Evolutionary conservation across 2,329 filamentous ascomycete species (phyloP), one percentile per base, ranked within the genome.

Genomic region (Aspergillus sp.): DNA sequence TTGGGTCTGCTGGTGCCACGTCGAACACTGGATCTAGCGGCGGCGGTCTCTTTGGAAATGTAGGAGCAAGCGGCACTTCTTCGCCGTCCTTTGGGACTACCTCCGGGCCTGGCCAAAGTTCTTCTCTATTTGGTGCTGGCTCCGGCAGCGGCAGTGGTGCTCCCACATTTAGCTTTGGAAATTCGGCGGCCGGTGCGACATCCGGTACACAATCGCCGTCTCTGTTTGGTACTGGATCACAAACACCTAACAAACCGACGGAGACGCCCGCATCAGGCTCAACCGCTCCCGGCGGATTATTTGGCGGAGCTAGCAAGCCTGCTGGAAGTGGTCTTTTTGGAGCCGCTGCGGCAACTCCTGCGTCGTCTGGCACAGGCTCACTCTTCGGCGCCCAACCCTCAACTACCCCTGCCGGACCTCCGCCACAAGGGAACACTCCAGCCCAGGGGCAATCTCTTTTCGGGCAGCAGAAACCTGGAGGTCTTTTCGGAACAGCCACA

Each of bases 11-110:
- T 48, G 68, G 65, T 53, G 47, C 59, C 17, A 68, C 63, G 50
- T 51, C 71, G 45, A 68, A 65, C 56, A 53, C 68, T 20, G 67
- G 67, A 32, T 55, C 63, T 13, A 47, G 56, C 41, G 70, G 71
- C 56, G 64, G 71, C 56, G 64, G 69, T 48, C 68, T 79, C 36
- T 79, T 80, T 66, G 77, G 78, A 54, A 76, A 73, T 65, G 65
- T 71, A 64, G 70, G 72, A 66, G 66, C 70, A 17, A 65, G 61
- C 45, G 68, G 68, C 56, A 67, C 63, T 53, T 66, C 73, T 38
- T 59, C 71, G 24, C 65, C 74, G 39, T 71, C 56, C 5, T 57
- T 54, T 60, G 64, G 53, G 38, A 57, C 63, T 48, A 56, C 65
- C n/a, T 48, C 62, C 39, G 50, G 49, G 7, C 59, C 58, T 30